These are phyloP conservation scores for Xylaria sp. DNA, from an alignment of 2,329 filamentous ascomycete species.

Conservation along the genomic window DNA sequence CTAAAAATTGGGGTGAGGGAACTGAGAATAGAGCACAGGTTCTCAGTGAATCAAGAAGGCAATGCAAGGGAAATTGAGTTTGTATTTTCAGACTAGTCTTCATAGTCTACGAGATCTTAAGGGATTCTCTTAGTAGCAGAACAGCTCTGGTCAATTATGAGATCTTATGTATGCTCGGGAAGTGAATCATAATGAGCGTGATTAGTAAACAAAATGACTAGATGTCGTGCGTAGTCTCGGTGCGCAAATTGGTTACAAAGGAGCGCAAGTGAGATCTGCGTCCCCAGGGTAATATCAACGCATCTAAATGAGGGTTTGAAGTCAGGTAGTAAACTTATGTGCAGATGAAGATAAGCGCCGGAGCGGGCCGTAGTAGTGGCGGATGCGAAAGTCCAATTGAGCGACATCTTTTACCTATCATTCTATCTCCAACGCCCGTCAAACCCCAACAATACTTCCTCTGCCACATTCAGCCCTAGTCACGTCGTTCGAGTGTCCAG, in stretches of 20 bases:
- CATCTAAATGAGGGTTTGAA: background rate
- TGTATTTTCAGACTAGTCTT: background rate
- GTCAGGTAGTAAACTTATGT: background rate
- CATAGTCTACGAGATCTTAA: background rate
- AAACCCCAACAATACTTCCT: background rate
- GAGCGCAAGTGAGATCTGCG: no score
- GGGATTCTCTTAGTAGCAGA: background rate
- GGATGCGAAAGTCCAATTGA: conserved; percentile 9
- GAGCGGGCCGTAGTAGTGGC: background rate
- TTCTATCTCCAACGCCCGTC: background rate
- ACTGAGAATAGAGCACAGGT: background rate
- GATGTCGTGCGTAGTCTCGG: background rate
- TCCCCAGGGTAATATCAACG: background rate
- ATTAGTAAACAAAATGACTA: background rate
- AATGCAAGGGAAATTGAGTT: background rate
- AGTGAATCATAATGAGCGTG: background rate
- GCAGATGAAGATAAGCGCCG: background rate
- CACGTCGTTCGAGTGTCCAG: background rate
- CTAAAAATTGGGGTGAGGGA: background rate
- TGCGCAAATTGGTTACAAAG: no score
- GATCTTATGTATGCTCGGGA: background rate
- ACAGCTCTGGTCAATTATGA: background rate
- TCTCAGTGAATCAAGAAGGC: background rate
- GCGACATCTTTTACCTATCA: background rate
- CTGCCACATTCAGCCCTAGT: background rate